Conservation (phyloP, 1,284 basidiomycete species). For the Coniferiporia sulphurascens region DNA sequence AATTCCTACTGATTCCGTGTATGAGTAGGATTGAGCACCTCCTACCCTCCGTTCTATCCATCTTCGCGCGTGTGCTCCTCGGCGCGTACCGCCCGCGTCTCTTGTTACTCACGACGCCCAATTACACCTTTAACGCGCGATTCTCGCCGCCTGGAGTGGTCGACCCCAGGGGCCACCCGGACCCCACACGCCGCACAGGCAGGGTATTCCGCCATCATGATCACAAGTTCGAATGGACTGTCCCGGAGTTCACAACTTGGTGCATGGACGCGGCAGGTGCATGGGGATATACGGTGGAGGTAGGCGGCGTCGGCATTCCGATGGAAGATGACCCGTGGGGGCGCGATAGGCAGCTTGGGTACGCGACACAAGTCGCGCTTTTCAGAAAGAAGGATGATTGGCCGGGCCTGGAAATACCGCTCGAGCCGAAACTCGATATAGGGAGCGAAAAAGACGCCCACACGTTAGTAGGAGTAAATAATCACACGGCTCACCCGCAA, state of each 20-base stretch:
- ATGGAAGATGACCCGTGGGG: conserved; percentile 61
- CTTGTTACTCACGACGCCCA: conserved; percentile 86
- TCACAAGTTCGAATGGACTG: conserved; percentile 93
- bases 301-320: conserved; percentile 52
- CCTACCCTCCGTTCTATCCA: conserved; percentile 58
- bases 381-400: conserved; percentile 50
- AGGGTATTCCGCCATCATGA: conserved; percentile 77
- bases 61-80: conserved; percentile 78
- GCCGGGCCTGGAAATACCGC: conserved; percentile 7
- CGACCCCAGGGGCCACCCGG: conserved; percentile 48
- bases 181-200: conserved; percentile 72
- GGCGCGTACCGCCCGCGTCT: conserved; percentile 79
- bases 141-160: conserved; percentile 57
- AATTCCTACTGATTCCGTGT: too few relatives aligned
- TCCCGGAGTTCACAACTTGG: conserved; percentile 74
- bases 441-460: conserved; percentile 33
- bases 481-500: conserved; percentile 46
- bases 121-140: conserved; percentile 83
- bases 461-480: conserved; percentile 45
- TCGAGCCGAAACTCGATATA: conserved; percentile 29
- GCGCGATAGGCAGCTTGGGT: conserved; percentile 57
- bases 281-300: conserved; percentile 71
- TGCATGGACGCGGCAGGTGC: conserved; percentile 55
- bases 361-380: conserved; percentile 68
- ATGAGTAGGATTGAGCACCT: conserved; percentile 81